Evolutionary conservation across 140 eudicot genomes (phyloP).

Genomic region (Senecio squalidus): DNA sequence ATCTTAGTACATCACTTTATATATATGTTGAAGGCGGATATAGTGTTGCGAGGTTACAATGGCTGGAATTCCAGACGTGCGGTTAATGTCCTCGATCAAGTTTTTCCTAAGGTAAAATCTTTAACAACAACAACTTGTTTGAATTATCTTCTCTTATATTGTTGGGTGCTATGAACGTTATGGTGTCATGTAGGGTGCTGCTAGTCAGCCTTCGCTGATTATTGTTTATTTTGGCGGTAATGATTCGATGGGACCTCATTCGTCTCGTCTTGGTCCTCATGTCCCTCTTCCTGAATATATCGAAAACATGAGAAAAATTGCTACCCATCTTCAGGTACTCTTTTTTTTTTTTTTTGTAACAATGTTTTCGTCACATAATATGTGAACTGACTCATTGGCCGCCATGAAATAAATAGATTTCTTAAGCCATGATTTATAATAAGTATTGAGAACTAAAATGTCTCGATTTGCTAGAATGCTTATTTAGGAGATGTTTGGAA

Average conservation of each 20-base stretch:
- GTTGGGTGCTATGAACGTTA: neutral
- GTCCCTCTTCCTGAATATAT: conserved; percentile 88
- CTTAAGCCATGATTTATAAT: too few species aligned
- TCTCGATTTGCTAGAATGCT: too few species aligned
- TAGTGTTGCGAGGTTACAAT: conserved; percentile 71
- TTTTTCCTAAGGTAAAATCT: conserved; percentile 85
- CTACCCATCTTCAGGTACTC: conserved; percentile 74
- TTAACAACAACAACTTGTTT: too few species aligned
- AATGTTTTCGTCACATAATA: neutral
- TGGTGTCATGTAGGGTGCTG: conserved; percentile 51
- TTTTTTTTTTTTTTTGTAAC: neutral
- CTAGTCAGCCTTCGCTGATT: conserved; percentile 67
- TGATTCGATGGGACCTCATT: conserved; percentile 88
- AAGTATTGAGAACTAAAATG: too few species aligned
- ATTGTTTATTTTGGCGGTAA: conserved; percentile 96
- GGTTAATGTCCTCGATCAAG: conserved; percentile 65
- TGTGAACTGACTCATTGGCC: neutral
- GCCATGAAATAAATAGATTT: too few species aligned
- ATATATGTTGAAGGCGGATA: conserved; percentile 69
- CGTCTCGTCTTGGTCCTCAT: conserved; percentile 93
- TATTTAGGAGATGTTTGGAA: too few species aligned
- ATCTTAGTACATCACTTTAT: neutral
- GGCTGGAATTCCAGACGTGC: conserved; percentile 98
- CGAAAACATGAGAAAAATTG: conserved; percentile 82
- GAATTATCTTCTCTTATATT: neutral